These are phyloP conservation scores for Omphalea diandra DNA, from an alignment of 441 rosid genomes.

Conservation along the genomic window DNA sequence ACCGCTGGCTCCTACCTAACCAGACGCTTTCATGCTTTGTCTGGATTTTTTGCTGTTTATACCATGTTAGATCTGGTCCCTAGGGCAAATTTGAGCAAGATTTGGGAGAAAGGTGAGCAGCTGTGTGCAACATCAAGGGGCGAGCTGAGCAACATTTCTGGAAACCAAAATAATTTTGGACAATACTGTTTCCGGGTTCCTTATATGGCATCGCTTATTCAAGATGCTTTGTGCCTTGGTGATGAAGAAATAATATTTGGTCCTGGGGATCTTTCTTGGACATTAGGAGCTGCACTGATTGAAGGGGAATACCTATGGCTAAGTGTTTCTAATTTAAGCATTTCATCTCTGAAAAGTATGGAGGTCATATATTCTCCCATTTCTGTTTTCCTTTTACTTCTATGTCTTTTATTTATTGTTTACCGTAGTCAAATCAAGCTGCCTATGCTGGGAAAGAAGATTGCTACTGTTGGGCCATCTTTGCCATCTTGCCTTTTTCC, in stretches of 20 bases:
- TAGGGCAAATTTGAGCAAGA: slow-evolving; percentile 40
- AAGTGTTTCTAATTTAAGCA: slow-evolving; percentile 14
- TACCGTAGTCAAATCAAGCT: slow-evolving; percentile 40
- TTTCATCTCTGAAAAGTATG: slow-evolving; percentile 15
- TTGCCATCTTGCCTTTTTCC: slow-evolving; percentile 42
- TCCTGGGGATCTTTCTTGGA: slow-evolving; percentile 65
- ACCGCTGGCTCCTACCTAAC: slow-evolving; percentile 21
- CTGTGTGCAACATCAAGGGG: slow-evolving; percentile 43
- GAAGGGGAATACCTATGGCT: slow-evolving; percentile 42
- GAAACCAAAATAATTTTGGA: slow-evolving; percentile 29
- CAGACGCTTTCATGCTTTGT: slow-evolving; percentile 49
- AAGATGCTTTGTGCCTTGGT: slow-evolving; percentile 42
- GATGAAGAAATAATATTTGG: slow-evolving; percentile 42
- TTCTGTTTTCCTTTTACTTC: slow-evolving; percentile 38
- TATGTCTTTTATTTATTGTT: slow-evolving; percentile 35
- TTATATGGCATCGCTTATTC: slow-evolving; percentile 47
- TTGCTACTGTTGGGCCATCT: slow-evolving; percentile 26
- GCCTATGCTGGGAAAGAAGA: slow-evolving; percentile 45
- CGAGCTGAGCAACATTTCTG: slow-evolving; percentile 20
- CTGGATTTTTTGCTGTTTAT: slow-evolving; percentile 53
- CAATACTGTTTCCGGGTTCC: slow-evolving; percentile 49
- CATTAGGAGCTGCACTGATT: slow-evolving; percentile 59
- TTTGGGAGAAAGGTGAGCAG: slow-evolving; percentile 45
- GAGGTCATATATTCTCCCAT: slow-evolving; percentile 32
- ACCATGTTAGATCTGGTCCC: slow-evolving; percentile 37